Evolutionary conservation across 1,139 yeast species (phyloP).

Genomic region (Geotrichum restrictum): DNA sequence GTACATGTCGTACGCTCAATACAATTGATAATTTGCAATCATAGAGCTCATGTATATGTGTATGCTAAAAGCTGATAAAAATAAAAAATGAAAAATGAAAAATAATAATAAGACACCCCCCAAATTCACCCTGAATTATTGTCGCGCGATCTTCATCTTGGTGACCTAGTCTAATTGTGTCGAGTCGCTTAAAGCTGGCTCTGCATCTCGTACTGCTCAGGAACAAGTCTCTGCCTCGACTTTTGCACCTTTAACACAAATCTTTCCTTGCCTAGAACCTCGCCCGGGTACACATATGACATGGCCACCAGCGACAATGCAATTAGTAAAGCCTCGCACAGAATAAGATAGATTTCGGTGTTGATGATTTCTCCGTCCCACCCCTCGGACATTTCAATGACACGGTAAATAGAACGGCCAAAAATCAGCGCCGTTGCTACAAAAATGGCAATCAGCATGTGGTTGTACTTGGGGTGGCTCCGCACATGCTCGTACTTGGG

Average conservation of each 20-base stretch:
- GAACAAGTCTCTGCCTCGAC: background rate
- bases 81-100: no score
- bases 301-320: constrained; percentile 44
- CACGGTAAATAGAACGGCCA: constrained; percentile 73
- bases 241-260: background rate
- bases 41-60: no score
- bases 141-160: no score
- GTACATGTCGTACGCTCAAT: no score
- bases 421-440: constrained; percentile 48
- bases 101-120: no score
- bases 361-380: constrained; percentile 64
- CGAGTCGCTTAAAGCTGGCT: no score
- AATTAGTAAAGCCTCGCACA: constrained; percentile 73
- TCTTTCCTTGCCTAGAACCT: constrained; percentile 22
- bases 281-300: constrained; percentile 62
- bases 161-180: no score
- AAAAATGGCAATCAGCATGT: constrained; percentile 24
- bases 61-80: no score
- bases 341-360: constrained; percentile 69
- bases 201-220: background rate
- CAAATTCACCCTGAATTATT: no score
- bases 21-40: no score
- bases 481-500: constrained; percentile 46
- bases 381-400: constrained; percentile 73
- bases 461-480: constrained; percentile 40